phyloP scores from a whole-genome alignment of 176 grass and related monocot genomes.

The Triticum dicoccoides region DNA sequence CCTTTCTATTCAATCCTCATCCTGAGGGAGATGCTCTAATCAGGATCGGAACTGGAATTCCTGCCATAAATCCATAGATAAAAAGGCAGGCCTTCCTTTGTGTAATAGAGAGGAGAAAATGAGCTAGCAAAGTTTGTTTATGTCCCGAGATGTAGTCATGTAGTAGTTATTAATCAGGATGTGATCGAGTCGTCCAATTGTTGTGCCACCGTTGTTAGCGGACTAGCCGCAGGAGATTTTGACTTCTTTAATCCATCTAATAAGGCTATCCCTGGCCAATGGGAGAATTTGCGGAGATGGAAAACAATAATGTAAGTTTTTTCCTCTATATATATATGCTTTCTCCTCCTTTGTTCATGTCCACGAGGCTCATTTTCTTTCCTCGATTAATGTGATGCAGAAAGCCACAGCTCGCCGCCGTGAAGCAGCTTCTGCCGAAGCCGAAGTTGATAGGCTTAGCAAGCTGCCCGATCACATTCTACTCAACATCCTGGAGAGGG shows the following conservation, averaged over 20 bases:
- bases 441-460: background rate
- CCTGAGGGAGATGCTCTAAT: background rate
- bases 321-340: background rate
- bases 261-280: background rate
- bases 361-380: background rate
- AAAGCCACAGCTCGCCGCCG: background rate
- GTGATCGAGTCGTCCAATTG: no score
- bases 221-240: no score
- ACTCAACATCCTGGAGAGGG: conserved; percentile 5
- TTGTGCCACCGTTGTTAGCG: no score
- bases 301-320: background rate
- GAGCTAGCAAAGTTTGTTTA: no score
- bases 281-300: background rate
- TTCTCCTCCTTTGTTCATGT: background rate
- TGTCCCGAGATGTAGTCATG: no score
- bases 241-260: background rate
- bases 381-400: background rate
- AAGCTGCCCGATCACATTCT: background rate
- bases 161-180: no score
- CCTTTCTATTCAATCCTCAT: background rate
- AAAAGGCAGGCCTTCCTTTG: background rate
- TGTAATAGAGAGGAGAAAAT: no score
- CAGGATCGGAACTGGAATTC: background rate
- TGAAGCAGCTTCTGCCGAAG: no score
- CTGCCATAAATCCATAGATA: background rate